Conservation (phyloP, 768 basidiomycete species). For the Coprinellus aureogranulatus region DNA sequence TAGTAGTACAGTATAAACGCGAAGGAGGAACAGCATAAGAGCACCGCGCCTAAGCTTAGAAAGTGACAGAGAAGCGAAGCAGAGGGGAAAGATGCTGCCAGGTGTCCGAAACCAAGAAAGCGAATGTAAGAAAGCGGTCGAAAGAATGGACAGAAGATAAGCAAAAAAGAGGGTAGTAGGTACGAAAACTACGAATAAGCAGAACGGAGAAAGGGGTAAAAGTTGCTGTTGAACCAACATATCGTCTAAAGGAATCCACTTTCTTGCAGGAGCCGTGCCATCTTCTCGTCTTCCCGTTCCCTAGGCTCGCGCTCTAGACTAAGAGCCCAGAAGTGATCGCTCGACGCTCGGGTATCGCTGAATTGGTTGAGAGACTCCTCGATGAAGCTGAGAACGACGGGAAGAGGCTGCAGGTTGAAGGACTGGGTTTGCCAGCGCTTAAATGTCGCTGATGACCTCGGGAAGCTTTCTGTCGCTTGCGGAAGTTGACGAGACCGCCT, state of each 20-base stretch:
- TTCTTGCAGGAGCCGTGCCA: conserved; percentile 86
- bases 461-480: conserved; percentile 92
- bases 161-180: background rate
- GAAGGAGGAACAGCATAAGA: background rate
- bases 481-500: conserved; percentile 89
- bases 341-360: conserved; percentile 63
- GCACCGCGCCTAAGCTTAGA: background rate
- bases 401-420: conserved; percentile 78
- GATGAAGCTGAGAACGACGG: conserved; percentile 68
- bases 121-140: conserved; percentile 8
- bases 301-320: conserved; percentile 88
- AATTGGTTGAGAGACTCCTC: conserved; percentile 75
- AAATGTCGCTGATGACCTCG: conserved; percentile 96
- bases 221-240: background rate
- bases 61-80: background rate
- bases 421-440: conserved; percentile 92
- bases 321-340: conserved; percentile 80
- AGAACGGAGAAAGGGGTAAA: background rate
- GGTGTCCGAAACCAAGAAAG: conserved; percentile 11
- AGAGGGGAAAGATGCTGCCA: background rate
- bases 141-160: background rate
- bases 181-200: background rate
- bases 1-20: conserved; percentile 7
- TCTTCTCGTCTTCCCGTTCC: conserved; percentile 95
- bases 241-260: conserved; percentile 71